These are phyloP conservation scores for Phytophthora colocasiae DNA, from an alignment of 352 stramenopile species.

Conservation along the genomic window DNA sequence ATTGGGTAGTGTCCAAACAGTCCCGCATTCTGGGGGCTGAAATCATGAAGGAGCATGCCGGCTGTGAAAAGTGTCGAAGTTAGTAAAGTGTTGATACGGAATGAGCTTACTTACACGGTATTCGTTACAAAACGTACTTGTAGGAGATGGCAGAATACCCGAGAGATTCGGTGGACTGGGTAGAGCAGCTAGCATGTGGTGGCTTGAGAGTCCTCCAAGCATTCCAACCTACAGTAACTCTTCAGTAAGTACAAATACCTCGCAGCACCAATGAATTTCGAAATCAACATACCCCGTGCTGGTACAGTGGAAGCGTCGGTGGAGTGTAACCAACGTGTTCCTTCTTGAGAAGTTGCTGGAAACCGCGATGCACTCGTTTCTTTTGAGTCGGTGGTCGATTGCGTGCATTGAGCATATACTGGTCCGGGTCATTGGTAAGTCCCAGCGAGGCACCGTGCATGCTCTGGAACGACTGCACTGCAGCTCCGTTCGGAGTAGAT, in stretches of 20 bases:
- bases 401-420: slow-evolving; percentile 62
- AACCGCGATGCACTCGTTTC: slow-evolving; percentile 77
- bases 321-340: slow-evolving; percentile 74
- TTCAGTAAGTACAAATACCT: slow-evolving; percentile 2
- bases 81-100: slow-evolving; percentile 14
- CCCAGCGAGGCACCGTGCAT: slow-evolving; percentile 51
- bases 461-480: slow-evolving; percentile 43
- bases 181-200: slow-evolving; percentile 68
- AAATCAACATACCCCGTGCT: slow-evolving; percentile 59
- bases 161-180: slow-evolving; percentile 78
- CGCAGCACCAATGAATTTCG: not conserved
- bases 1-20: slow-evolving; percentile 61
- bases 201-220: slow-evolving; percentile 59
- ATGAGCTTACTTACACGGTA: not conserved
- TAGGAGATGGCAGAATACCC: slow-evolving; percentile 78
- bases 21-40: slow-evolving; percentile 66
- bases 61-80: slow-evolving; percentile 38
- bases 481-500: slow-evolving; percentile 27
- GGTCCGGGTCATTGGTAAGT: slow-evolving; percentile 72
- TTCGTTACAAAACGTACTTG: slow-evolving; percentile 56
- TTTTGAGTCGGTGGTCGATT: slow-evolving; percentile 51
- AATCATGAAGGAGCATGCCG: slow-evolving; percentile 82
- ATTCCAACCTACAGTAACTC: slow-evolving; percentile 60
- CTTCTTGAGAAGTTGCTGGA: slow-evolving; percentile 84
- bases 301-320: slow-evolving; percentile 71